These are phyloP conservation scores for Onygenales sp. DNA, from an alignment of 2,329 filamentous ascomycete species.

Conservation along the genomic window DNA sequence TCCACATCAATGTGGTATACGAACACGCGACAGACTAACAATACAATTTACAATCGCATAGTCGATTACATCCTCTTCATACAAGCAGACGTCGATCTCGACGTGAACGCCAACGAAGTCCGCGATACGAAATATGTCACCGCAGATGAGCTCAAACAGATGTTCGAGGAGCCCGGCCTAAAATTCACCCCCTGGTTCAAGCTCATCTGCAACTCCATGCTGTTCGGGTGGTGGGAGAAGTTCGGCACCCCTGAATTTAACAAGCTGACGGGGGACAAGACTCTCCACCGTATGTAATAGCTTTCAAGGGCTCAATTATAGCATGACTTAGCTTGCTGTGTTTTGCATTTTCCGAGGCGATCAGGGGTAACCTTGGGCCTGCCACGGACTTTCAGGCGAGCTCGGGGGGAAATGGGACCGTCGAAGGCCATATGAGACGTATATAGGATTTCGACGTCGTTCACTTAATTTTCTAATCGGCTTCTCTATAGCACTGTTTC, in stretches of 20 bases:
- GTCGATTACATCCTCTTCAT: slow-evolving; percentile 99
- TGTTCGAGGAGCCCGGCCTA: slow-evolving; percentile 71
- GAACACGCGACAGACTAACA: not conserved
- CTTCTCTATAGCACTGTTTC: too few relatives aligned
- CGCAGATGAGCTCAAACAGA: slow-evolving; percentile 68
- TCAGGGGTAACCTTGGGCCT: too few relatives aligned
- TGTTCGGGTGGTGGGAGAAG: slow-evolving; percentile 95
- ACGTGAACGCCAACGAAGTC: slow-evolving; percentile 80
- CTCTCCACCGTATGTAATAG: slow-evolving; percentile 71
- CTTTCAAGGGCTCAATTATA: not conserved
- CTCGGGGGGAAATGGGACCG: too few relatives aligned
- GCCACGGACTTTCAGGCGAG: too few relatives aligned
- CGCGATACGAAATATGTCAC: slow-evolving; percentile 76
- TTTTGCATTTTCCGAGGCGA: too few relatives aligned
- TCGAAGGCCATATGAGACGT: too few relatives aligned
- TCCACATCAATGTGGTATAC: not conserved
- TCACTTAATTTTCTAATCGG: too few relatives aligned
- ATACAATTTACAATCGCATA: slow-evolving; percentile 24
- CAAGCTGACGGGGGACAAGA: slow-evolving; percentile 74
- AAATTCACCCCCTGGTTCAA: slow-evolving; percentile 99
- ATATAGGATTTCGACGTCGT: too few relatives aligned
- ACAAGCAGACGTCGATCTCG: slow-evolving; percentile 80
- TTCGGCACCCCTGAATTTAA: slow-evolving; percentile 67
- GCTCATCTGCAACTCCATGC: slow-evolving; percentile 93
- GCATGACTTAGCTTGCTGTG: too few relatives aligned